Percentiles rank a stretch among this genome's conserved stretches.
Evolutionary conservation across 331 rosid species (phyloP).

Genomic region (Prunus yedoensis): DNA sequence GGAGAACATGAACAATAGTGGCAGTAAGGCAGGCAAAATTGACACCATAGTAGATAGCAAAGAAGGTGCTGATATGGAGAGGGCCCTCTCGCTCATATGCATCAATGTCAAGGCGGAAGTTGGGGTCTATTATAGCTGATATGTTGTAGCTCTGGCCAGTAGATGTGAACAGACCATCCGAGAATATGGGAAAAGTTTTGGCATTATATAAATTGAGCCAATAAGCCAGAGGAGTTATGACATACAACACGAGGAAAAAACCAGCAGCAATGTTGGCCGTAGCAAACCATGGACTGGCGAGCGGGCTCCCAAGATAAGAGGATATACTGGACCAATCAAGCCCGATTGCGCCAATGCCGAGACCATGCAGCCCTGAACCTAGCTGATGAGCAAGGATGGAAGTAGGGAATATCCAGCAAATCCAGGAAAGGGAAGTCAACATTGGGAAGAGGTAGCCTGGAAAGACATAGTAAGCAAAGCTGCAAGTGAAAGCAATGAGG

Average conservation of each 20-base stretch:
- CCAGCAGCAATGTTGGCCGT: constrained; percentile 77
- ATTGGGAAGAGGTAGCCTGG: constrained; percentile 78
- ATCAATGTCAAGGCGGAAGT: constrained; percentile 58
- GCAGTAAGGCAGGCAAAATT: constrained; percentile 77
- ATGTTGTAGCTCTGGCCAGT: constrained; percentile 63
- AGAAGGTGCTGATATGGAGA: constrained; percentile 61
- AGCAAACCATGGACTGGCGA: constrained; percentile 95
- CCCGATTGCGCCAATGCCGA: constrained; percentile 72
- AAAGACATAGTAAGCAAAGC: constrained; percentile 70
- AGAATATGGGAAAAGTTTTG: constrained; percentile 71
- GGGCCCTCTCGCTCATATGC: constrained; percentile 63
- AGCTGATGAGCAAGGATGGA: constrained; percentile 66
- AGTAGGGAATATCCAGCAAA: constrained; percentile 74
- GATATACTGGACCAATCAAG: constrained; percentile 79
- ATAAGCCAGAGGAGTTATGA: constrained; percentile 57
- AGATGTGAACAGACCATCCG: constrained; percentile 64
- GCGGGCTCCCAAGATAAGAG: constrained; percentile 74
- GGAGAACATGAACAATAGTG: constrained; percentile 61
- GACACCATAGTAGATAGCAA: constrained; percentile 59
- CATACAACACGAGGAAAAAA: constrained; percentile 51
- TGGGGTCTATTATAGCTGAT: constrained; percentile 59
- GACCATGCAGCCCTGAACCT: constrained; percentile 83
- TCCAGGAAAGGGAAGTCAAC: constrained; percentile 72
- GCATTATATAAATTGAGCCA: constrained; percentile 62
- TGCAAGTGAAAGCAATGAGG: constrained; percentile 63